Evolutionary conservation across 495 filamentous ascomycete species (phyloP), one percentile per base, ranked within the genome.

Genomic region (Penicillium diatomitis): DNA sequence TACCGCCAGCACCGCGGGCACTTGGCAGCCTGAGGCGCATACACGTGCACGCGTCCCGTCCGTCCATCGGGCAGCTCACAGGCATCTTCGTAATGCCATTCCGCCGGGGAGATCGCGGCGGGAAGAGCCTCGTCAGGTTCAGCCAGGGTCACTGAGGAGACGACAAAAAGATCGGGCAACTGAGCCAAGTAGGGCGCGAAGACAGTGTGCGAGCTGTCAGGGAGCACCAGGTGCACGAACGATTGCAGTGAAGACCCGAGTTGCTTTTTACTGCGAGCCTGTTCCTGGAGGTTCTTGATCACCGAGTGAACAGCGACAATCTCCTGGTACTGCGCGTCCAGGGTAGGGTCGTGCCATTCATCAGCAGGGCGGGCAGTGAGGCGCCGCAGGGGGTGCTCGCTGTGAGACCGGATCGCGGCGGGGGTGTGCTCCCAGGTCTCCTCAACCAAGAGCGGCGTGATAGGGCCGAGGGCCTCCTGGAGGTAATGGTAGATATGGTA

Each of bases 1-100:
- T 85, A 95, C 48, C 84, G 79, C 92, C 92, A 96, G 69, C 92
- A 96, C 39, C 91, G 77, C 3, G 79, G 74, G 56, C 91, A 97
- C 60, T 97, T 97, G 38, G 67, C 46, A 4, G 79, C 70, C 50
- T 71, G 70, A 0, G 90, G 82, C n/a, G 82, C 79, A 36, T 81
- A 67, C 8, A 95, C 83, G 61, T 80, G 65, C 8, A 81, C 84
- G 1, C 48, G 69, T 0, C 75, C 76, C 38, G 60, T 65, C 3
- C 60, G 44, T 20, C 73, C 75, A 36, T 56, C 65, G 0, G 56
- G 56, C 2, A 79, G 57, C 40, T 82, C 76, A 46, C 85, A 80
- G 28, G 72, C 64, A 27, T 74, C 67, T 28, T 58, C 61, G 51
- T 79, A 84, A 36, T 68, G 71, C 80, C 82, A 88, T 35, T 72